Evolutionary conservation across 768 basidiomycete species (phyloP).

Genomic region (Trametes coccinea): DNA sequence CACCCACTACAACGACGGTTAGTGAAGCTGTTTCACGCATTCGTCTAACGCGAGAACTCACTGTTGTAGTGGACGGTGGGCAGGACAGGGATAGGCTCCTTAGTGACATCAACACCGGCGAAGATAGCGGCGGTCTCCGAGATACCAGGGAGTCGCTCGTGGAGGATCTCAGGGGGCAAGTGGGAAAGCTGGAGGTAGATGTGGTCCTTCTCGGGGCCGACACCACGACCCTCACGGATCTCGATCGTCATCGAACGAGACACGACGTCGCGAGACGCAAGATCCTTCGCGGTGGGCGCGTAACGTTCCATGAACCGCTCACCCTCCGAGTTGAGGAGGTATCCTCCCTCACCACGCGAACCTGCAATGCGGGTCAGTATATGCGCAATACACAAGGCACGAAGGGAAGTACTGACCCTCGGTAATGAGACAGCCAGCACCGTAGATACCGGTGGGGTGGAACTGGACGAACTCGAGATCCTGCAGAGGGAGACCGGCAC

Average conservation of each 20-base stretch:
- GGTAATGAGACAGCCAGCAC: slow-evolving; percentile 97
- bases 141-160: slow-evolving; percentile 97
- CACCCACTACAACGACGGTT: slow-evolving; percentile 72
- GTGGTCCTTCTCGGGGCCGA: slow-evolving; percentile 98
- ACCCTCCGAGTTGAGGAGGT: slow-evolving; percentile 96
- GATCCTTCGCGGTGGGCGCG: slow-evolving; percentile 98
- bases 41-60: slow-evolving; percentile 42
- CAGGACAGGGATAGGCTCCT: slow-evolving; percentile 98
- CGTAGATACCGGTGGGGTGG: slow-evolving; percentile 99
- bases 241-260: slow-evolving; percentile 99
- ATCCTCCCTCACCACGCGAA: slow-evolving; percentile 98
- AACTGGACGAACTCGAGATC: slow-evolving; percentile 99
- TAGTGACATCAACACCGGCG: slow-evolving; percentile 98
- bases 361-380: slow-evolving; percentile 46
- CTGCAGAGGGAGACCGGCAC: slow-evolving; percentile 95
- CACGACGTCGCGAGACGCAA: slow-evolving; percentile 98
- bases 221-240: slow-evolving; percentile 97
- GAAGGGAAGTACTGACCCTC: slow-evolving; percentile 60
- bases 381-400: background rate
- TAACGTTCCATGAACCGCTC: slow-evolving; percentile 99
- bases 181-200: slow-evolving; percentile 96
- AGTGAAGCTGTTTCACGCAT: too few species aligned
- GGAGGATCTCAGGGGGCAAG: slow-evolving; percentile 91
- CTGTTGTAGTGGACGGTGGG: slow-evolving; percentile 99
- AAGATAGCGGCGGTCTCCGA: slow-evolving; percentile 99